A percentile compares a stretch with the other conserved stretches of the same genome.
Conservation (phyloP, 345 rosid genomes). For the Gossypium bickii region DNA sequence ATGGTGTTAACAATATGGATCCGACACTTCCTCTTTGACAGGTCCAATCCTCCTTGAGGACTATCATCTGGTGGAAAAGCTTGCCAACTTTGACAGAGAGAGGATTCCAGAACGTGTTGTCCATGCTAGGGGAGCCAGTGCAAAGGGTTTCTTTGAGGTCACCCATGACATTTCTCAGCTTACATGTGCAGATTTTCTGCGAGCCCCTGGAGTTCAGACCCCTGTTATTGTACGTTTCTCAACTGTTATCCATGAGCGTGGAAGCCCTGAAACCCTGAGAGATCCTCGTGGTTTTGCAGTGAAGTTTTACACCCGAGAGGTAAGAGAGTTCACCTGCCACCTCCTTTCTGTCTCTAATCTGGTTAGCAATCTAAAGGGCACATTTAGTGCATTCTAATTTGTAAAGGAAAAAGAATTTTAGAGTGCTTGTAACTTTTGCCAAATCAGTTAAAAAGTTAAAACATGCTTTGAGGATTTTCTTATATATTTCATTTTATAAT, state of each 20-base stretch:
- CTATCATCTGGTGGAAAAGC: slow-evolving; percentile 87
- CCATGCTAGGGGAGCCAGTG: slow-evolving; percentile 98
- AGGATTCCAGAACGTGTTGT: slow-evolving; percentile 97
- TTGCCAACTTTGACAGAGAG: slow-evolving; percentile 92
- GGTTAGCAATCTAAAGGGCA: neutral
- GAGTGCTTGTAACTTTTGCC: neutral
- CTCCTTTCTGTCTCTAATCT: neutral
- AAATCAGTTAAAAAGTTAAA: neutral
- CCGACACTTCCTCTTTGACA: slow-evolving; percentile 13
- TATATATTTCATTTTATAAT: neutral
- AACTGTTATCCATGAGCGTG: slow-evolving; percentile 96
- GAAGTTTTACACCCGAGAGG: slow-evolving; percentile 98
- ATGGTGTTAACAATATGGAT: neutral
- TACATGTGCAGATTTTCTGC: slow-evolving; percentile 91
- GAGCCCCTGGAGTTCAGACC: slow-evolving; percentile 88
- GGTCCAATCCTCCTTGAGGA: slow-evolving; percentile 98
- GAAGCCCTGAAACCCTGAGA: slow-evolving; percentile 96
- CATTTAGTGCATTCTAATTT: neutral
- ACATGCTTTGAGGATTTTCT: neutral
- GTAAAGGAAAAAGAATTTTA: neutral
- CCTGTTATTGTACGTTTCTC: slow-evolving; percentile 97
- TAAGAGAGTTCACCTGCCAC: slow-evolving; percentile 17
- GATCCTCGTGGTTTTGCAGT: slow-evolving; percentile 98
- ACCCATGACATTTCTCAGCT: slow-evolving; percentile 79
- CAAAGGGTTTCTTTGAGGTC: slow-evolving; percentile 98